phyloP scores from a whole-genome alignment of 2,329 filamentous ascomycete genomes.

The Periglandula ipomoeae region DNA sequence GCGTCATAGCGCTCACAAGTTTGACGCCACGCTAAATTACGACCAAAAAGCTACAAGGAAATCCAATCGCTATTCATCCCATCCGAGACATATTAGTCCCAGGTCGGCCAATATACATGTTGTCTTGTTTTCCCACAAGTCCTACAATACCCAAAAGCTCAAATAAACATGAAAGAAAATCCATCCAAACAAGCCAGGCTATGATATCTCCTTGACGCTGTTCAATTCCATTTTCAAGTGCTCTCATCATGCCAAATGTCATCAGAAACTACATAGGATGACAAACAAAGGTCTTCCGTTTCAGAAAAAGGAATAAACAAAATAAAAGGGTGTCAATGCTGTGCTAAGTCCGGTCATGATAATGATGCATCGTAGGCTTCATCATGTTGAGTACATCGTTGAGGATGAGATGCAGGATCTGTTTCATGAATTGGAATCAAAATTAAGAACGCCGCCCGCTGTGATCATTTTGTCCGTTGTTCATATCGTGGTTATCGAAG shows the following conservation, averaged over 20 bases:
- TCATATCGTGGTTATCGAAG: conserved; percentile 32
- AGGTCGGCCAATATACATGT: too few species aligned
- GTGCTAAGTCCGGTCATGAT: not conserved
- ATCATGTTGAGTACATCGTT: not conserved
- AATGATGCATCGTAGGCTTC: not conserved
- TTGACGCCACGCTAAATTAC: conserved; percentile 1
- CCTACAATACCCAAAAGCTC: too few species aligned
- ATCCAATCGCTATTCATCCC: not conserved
- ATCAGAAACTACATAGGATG: not conserved
- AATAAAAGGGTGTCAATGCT: not conserved
- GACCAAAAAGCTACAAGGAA: not conserved
- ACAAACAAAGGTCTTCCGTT: not conserved
- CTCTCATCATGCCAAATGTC: not conserved
- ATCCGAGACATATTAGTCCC: too few species aligned
- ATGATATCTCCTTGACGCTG: not conserved
- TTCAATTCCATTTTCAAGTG: not conserved
- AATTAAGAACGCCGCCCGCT: not conserved
- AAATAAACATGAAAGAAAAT: not conserved
- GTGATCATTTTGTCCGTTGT: conserved; percentile 12
- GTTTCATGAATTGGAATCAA: too few species aligned
- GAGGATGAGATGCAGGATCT: not conserved
- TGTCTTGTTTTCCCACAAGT: too few species aligned
- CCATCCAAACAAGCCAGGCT: too few species aligned
- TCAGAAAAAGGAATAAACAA: not conserved
- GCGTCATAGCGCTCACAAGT: not conserved